Evolutionary conservation across 805 yeast species (phyloP).

Genomic region (Yarrowia bubula): DNA sequence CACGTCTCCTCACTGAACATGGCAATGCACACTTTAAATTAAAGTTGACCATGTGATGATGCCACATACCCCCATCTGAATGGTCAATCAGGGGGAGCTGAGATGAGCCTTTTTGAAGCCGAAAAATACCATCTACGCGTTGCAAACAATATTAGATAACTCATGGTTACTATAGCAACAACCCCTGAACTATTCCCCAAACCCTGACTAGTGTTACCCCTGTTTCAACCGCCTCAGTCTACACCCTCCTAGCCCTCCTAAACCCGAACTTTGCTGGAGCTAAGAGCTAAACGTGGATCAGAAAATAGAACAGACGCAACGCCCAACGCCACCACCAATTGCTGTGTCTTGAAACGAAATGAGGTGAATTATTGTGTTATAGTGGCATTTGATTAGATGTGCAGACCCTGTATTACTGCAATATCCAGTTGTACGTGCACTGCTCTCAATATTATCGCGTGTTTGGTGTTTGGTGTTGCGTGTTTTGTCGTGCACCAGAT

Average conservation of each 20-base stretch:
- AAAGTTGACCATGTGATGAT: constrained; percentile 17
- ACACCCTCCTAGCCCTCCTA: background rate
- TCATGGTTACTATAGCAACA: no score
- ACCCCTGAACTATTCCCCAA: background rate
- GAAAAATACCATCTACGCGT: no score
- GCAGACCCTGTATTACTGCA: no score
- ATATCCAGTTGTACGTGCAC: no score
- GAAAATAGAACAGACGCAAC: background rate
- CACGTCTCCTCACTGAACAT: background rate
- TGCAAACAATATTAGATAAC: no score
- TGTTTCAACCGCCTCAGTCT: background rate
- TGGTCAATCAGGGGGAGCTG: background rate
- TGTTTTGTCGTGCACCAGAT: background rate
- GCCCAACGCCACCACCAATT: no score
- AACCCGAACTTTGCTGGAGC: background rate
- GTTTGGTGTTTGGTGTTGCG: no score
- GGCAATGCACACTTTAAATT: background rate
- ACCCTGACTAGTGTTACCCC: background rate
- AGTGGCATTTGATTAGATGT: no score
- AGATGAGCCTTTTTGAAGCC: no score
- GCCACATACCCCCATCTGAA: background rate
- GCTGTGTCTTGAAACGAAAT: no score
- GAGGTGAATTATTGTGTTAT: no score
- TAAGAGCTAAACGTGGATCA: constrained; percentile 1
- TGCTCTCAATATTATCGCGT: no score